Evolutionary conservation across 164 flowering plant species (phyloP).

Genomic region (Stephania cephalantha): DNA sequence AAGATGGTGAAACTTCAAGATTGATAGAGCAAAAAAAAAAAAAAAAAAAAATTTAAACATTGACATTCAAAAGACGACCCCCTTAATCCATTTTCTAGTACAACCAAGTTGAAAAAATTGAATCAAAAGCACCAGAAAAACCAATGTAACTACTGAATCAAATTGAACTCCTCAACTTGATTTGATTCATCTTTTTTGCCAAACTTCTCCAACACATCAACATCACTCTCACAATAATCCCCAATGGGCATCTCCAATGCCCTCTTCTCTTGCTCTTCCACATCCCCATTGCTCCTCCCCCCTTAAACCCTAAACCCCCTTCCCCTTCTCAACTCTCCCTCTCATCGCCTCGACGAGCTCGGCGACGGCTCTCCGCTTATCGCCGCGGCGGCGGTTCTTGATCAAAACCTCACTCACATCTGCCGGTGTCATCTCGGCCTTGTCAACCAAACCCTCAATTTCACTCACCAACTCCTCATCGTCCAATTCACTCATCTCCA

Average conservation of each 20-base stretch:
- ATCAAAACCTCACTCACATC: constrained; percentile 82
- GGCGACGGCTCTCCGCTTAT: constrained; percentile 40
- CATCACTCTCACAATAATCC: constrained; percentile 14
- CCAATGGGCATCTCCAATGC: constrained; percentile 49
- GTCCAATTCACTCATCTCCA: constrained; percentile 31
- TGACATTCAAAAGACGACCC: too few relatives aligned
- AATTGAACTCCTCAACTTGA: background rate
- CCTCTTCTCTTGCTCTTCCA: constrained; percentile 70
- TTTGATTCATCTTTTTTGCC: constrained; percentile 1
- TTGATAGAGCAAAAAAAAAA: too few relatives aligned
- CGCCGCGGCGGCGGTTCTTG: constrained; percentile 54
- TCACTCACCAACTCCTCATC: constrained; percentile 25
- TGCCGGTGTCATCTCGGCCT: constrained; percentile 82
- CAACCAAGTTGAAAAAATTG: too few relatives aligned
- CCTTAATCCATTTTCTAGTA: too few relatives aligned
- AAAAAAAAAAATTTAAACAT: too few relatives aligned
- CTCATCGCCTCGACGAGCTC: constrained; percentile 49
- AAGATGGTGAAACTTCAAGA: too few relatives aligned
- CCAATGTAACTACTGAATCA: background rate
- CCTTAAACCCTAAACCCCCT: constrained; percentile 10
- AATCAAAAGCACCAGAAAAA: background rate
- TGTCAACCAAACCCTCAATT: constrained; percentile 35
- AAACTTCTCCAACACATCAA: background rate
- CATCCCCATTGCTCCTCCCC: constrained; percentile 16
- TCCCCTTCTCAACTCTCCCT: constrained; percentile 28